A percentile compares a stretch with the other conserved stretches of the same genome.
Evolutionary conservation across 2,329 filamentous ascomycete species (phyloP).

Genomic region (Claviceps sp.): DNA sequence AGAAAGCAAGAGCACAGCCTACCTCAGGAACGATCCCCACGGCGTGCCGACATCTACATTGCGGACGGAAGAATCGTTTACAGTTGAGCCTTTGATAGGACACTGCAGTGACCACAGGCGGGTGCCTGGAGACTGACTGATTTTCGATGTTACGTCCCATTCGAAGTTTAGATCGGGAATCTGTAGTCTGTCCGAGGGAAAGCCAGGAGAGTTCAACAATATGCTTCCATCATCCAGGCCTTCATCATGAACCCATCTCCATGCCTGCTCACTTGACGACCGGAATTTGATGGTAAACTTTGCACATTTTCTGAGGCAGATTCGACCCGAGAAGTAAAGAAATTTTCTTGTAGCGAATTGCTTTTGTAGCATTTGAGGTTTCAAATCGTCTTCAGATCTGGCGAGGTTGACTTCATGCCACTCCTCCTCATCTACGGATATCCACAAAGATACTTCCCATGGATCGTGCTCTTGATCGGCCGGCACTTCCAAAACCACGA

Average conservation of each 20-base stretch:
- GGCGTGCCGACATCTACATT: constrained; percentile 49
- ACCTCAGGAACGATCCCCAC: constrained; percentile 41
- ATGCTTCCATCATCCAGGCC: constrained; percentile 52
- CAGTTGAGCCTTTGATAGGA: constrained; percentile 40
- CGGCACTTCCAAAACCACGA: constrained; percentile 56
- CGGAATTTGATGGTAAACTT: constrained; percentile 64
- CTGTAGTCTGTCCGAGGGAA: constrained; percentile 30
- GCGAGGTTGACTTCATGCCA: constrained; percentile 39
- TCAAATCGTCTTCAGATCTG: constrained; percentile 11
- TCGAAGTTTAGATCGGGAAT: constrained; percentile 44
- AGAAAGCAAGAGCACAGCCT: constrained; percentile 10
- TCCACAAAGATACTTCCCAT: constrained; percentile 70
- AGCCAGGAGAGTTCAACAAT: constrained; percentile 23
- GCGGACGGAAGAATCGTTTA: constrained; percentile 42
- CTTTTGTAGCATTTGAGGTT: constrained; percentile 39
- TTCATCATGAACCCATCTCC: constrained; percentile 60
- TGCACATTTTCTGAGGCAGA: constrained; percentile 35
- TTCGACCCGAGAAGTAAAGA: constrained; percentile 40
- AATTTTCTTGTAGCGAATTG: constrained; percentile 13
- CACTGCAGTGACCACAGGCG: constrained; percentile 56
- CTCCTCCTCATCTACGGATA: constrained; percentile 41
- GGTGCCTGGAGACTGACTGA: constrained; percentile 55
- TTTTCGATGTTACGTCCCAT: constrained; percentile 38
- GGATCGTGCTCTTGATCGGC: constrained; percentile 35
- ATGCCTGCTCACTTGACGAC: constrained; percentile 33